These are phyloP conservation scores for Alternaria incomplexa DNA, from an alignment of 2,329 filamentous ascomycete genomes.

Conservation along the genomic window DNA sequence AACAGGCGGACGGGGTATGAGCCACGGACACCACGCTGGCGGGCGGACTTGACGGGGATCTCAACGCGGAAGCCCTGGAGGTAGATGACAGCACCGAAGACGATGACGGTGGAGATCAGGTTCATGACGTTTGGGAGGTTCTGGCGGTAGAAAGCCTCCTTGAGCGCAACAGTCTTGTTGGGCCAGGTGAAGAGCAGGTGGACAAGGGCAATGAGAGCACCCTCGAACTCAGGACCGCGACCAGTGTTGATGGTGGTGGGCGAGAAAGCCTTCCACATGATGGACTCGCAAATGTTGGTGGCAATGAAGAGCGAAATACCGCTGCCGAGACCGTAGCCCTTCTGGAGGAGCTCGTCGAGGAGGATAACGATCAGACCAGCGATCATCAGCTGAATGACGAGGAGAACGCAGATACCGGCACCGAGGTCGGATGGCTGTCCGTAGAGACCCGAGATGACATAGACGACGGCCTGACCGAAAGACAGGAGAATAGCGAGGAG, in stretches of 20 bases:
- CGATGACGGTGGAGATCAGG: conserved; percentile 86
- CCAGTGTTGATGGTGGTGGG: conserved; percentile 99
- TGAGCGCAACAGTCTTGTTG: conserved; percentile 98
- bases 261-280: conserved; percentile 99
- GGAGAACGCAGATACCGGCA: conserved; percentile 95
- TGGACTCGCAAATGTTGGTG: conserved; percentile 99
- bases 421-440: conserved; percentile 95
- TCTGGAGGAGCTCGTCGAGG: conserved; percentile 97
- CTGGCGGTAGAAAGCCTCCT: conserved; percentile 99
- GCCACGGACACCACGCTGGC: conserved; percentile 97
- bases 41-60: conserved; percentile 99
- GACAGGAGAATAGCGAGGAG: conserved; percentile 89
- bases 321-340: conserved; percentile 97
- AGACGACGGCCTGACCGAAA: conserved; percentile 96
- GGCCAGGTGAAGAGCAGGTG: conserved; percentile 98
- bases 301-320: conserved; percentile 99
- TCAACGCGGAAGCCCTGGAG: conserved; percentile 99
- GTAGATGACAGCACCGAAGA: conserved; percentile 98
- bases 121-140: conserved; percentile 99
- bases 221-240: conserved; percentile 98
- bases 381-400: conserved; percentile 96
- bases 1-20: conserved; percentile 98
- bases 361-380: conserved; percentile 99
- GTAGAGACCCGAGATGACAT: conserved; percentile 93
- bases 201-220: conserved; percentile 96